Evolutionary conservation across 768 basidiomycete species (phyloP), one percentile per base, ranked within the genome.

Genomic region (Amanita muscaria): DNA sequence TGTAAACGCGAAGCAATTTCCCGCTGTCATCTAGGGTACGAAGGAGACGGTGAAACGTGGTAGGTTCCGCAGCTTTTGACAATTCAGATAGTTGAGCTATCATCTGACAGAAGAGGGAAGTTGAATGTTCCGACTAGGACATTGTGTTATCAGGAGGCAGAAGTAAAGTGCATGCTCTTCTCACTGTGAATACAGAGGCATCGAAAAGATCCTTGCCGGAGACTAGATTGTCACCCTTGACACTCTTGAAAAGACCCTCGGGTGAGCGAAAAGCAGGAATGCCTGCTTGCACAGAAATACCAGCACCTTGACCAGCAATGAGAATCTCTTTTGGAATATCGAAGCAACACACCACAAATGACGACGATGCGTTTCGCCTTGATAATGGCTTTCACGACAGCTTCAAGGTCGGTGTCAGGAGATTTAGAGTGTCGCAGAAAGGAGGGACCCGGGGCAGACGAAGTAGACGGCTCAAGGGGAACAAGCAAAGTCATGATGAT

Each of bases 171-270:
- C 19, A 34, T 46, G 35, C 15, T 24, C 15, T 33, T 61, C 79
- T 66, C 63, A 92, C 90, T 52, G 80, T 81, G 62, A 94, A 88
- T 1, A 90, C 85, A 14, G 86, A 88, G 12, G 88, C 87, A 69
- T 93, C 87, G 56, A 94, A 94, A 2, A 94, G 68, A 57, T 93
- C 90, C 60, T 82, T 90, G 2, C 89, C 86, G 3, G 83, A 84
- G 29, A 74, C 67, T 59, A 89, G 64, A 59, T 91, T 83, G 55
- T 85, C 83, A 53, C 79, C 72, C 59, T 84, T 89, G 50, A 88
- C 62, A 15, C 76, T 72, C 55, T 82, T 78, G 59, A 92, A 93
- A 21, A 92, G 65, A 22, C 89, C 89, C 44, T 81, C 79, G 12
- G 79, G 60, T 9, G 88, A 90, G 53, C 90, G 69, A 60, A 94